phyloP scores from a whole-genome alignment of 2,329 filamentous ascomycete genomes.

The Xylaria sp. region DNA sequence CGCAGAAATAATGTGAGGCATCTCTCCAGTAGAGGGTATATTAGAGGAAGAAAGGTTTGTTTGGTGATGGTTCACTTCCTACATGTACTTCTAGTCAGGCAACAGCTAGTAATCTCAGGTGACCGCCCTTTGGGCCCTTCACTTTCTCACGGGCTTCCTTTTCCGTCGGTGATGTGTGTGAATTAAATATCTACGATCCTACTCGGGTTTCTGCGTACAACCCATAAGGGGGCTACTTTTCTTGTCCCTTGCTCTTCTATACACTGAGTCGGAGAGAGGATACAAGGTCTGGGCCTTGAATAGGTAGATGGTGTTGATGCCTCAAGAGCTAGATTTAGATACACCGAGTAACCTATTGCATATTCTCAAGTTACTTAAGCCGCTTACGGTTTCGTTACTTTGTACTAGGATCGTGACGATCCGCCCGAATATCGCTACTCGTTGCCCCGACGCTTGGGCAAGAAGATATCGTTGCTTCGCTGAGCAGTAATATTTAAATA shows the following conservation, averaged over 20 bases:
- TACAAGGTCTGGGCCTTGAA: not conserved
- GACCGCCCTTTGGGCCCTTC: not conserved
- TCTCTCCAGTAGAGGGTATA: not conserved
- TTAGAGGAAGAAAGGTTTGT: not conserved
- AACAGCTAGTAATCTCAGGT: not conserved
- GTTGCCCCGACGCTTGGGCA: no score
- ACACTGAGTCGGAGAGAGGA: not conserved
- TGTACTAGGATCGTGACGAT: no score
- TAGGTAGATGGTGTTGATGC: no score
- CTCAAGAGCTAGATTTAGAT: not conserved
- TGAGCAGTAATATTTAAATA: no score
- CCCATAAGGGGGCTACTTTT: not conserved
- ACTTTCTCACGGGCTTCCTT: not conserved
- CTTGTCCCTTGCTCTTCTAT: not conserved
- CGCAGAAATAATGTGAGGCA: not conserved
- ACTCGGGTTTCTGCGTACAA: not conserved
- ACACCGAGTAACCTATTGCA: no score
- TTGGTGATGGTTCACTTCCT: not conserved
- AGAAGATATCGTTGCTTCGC: no score
- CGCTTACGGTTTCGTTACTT: no score
- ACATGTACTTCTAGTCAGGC: constrained; percentile 15
- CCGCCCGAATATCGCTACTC: no score
- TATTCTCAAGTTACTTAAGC: no score
- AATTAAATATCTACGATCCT: not conserved
- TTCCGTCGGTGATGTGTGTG: not conserved